These are phyloP conservation scores for Monilinia polystroma DNA, from an alignment of 2,329 filamentous ascomycete species.

Conservation along the genomic window DNA sequence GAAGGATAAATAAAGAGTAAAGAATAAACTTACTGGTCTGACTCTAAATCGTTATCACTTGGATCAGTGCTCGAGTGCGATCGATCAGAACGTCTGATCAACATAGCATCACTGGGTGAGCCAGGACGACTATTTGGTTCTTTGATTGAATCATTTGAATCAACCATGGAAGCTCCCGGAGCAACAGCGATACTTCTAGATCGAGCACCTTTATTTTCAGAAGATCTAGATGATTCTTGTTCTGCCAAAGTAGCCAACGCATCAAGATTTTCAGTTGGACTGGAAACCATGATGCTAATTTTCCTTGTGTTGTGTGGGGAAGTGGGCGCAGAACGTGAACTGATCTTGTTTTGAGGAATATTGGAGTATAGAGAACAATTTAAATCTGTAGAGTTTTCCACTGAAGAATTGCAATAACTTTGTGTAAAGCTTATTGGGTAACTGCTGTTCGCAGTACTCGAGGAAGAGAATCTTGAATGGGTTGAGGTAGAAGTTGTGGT, in stretches of 20 bases:
- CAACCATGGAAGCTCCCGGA: not conserved
- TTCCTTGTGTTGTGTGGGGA: constrained; percentile 14
- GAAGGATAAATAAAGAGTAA: not conserved
- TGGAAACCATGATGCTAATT: constrained; percentile 24
- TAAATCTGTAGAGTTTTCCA: constrained; percentile 8
- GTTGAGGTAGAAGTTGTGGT: constrained; percentile 38
- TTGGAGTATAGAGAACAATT: not conserved
- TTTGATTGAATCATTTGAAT: not conserved
- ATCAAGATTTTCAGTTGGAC: constrained; percentile 33
- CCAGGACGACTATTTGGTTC: constrained; percentile 23
- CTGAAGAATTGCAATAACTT: constrained; percentile 2
- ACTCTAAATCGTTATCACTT: constrained; percentile 22
- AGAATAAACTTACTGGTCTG: constrained; percentile 30
- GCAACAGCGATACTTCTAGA: constrained; percentile 16
- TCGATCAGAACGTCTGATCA: constrained; percentile 36
- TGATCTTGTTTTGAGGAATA: not conserved
- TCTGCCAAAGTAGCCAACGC: constrained; percentile 34
- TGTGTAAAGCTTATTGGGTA: constrained; percentile 11
- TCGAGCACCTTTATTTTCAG: constrained; percentile 12
- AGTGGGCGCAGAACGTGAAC: constrained; percentile 13
- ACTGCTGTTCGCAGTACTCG: constrained; percentile 37
- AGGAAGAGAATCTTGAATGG: constrained; percentile 40
- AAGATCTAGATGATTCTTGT: constrained; percentile 23
- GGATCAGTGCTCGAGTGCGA: constrained; percentile 33
- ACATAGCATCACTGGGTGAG: constrained; percentile 40